Conservation (phyloP, 768 basidiomycete genomes). For the Trametes gibbosa region DNA sequence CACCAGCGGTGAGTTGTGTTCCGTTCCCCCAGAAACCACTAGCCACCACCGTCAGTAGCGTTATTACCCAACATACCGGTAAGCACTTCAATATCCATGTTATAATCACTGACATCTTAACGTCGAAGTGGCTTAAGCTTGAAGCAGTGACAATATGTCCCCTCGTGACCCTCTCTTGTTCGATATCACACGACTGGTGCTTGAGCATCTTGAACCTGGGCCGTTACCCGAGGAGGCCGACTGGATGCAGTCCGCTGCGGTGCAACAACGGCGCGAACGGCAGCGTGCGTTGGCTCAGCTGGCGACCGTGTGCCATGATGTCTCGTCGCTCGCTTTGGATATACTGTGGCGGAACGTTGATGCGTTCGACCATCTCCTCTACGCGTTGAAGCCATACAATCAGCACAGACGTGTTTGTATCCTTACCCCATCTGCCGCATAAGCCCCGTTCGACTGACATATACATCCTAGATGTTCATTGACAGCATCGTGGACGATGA, state of each 20-base stretch:
- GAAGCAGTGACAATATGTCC: neutral
- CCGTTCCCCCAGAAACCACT: too few species aligned
- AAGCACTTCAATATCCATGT: neutral
- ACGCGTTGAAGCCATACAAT: neutral
- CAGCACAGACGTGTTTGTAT: neutral
- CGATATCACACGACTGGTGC: neutral
- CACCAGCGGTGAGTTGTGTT: too few species aligned
- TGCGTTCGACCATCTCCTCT: neutral
- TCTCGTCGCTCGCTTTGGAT: neutral
- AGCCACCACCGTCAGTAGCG: too few species aligned
- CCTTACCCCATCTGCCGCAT: neutral
- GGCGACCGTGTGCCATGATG: neutral
- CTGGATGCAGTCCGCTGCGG: slow-evolving; percentile 31
- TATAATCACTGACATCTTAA: neutral
- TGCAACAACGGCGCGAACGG: slow-evolving; percentile 35
- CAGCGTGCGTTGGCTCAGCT: neutral
- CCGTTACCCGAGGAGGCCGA: neutral
- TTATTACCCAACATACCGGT: too few species aligned
- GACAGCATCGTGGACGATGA: neutral
- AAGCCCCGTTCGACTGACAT: neutral
- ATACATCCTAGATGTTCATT: neutral
- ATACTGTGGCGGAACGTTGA: neutral
- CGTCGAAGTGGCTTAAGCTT: too few species aligned
- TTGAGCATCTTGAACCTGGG: neutral
- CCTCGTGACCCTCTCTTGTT: too few species aligned